These are phyloP conservation scores for Hordeum marinum DNA, from an alignment of 176 grass and related monocot genomes.

Conservation along the genomic window DNA sequence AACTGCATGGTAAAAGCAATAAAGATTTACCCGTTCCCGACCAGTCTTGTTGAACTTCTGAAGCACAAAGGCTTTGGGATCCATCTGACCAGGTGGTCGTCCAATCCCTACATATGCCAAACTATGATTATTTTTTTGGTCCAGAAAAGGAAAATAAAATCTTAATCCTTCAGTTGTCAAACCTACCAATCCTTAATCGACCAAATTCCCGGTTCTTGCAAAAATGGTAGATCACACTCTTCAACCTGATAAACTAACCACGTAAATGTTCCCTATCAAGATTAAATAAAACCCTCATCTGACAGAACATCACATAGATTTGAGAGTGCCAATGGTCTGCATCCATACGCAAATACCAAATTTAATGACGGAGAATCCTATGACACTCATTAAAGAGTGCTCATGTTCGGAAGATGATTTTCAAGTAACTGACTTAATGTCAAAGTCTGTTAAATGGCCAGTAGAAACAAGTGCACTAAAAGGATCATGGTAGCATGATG, in stretches of 20 bases:
- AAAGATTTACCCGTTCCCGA: conserved; percentile 54
- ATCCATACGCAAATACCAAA: not conserved
- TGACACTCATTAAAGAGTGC: not conserved
- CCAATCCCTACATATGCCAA: conserved; percentile 63
- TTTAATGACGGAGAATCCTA: not conserved
- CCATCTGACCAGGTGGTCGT: conserved; percentile 81
- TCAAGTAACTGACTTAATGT: not conserved
- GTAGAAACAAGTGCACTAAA: not conserved
- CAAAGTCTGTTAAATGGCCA: not conserved
- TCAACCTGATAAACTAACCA: conserved; percentile 62
- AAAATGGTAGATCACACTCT: conserved; percentile 78
- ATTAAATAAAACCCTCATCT: conserved; percentile 2
- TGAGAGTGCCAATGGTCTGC: not conserved
- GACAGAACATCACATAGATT: not conserved
- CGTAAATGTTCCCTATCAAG: conserved; percentile 23
- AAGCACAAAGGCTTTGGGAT: conserved; percentile 88
- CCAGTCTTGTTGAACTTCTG: conserved; percentile 74
- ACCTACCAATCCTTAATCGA: conserved; percentile 82
- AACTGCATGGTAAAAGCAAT: conserved; percentile 10
- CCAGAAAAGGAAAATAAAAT: not conserved
- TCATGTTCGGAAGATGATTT: not conserved
- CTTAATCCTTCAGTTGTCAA: not conserved
- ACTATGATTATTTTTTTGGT: not conserved
- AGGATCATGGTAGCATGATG: not conserved
- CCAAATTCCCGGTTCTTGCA: conserved; percentile 71